phyloP scores from a whole-genome alignment of 257 asterid species.

The Nicotiana benthamiana region DNA sequence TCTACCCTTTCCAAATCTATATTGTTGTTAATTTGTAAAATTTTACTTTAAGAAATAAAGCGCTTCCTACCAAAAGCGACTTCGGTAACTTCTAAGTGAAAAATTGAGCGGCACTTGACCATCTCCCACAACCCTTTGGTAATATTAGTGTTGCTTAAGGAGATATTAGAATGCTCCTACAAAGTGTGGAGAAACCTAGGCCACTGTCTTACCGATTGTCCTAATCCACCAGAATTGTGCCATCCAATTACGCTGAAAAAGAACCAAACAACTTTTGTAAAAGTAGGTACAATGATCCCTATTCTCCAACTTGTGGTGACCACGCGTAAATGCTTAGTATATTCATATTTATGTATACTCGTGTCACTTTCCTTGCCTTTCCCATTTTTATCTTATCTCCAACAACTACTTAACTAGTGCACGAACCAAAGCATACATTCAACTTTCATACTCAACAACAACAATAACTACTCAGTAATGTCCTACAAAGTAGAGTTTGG shows the following conservation, averaged over 20 bases:
- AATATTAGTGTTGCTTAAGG: no score
- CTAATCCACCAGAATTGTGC: neutral
- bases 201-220: neutral
- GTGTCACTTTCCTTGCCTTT: slow-evolving; percentile 67
- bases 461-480: no score
- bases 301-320: slow-evolving; percentile 28
- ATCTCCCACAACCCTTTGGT: no score
- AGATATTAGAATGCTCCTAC: neutral
- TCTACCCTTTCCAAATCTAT: no score
- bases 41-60: no score
- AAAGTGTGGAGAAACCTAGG: neutral
- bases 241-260: neutral
- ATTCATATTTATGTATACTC: slow-evolving; percentile 15
- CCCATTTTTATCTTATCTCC: slow-evolving; percentile 21
- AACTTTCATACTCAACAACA: neutral
- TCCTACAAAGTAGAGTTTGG: no score
- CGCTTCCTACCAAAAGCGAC: no score
- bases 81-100: no score
- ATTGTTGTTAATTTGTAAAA: no score
- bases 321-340: slow-evolving; percentile 27
- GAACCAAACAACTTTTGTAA: neutral
- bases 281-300: neutral
- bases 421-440: neutral
- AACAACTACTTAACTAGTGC: neutral
- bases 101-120: no score